Base-by-base conservation (phyloP, 1,284 basidiomycete species). In the Ganoderma leucocontextum region DNA sequence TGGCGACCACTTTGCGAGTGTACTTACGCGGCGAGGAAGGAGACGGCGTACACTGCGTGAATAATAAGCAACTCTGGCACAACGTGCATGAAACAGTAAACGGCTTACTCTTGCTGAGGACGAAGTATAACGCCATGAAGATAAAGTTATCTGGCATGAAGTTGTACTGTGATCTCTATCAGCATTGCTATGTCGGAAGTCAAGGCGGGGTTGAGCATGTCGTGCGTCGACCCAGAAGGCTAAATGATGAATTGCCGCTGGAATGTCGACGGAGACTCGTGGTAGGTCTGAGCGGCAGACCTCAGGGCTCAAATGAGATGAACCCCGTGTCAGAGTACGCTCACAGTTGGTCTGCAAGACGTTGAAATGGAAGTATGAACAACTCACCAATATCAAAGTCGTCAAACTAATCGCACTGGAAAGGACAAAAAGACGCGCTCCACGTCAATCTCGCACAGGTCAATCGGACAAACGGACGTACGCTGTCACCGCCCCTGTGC, bases 401-500 rank as follows among this genome's bases (percentile, higher is more conserved):
- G 85, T 79, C 39, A 88, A 73, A 76, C 90, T 91, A 76, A 86
- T 80, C 22, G 86, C 84, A 69, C 90, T 91, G 75, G 35, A 67
- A 66, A 62, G 22, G 4, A 15, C 41, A 60, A 38, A 13, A 25
- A 25, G 15, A n/a, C 39, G 39, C 39, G 39, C 39, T 36, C 25
- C 1, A 7, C 10, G 38, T 71, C 19, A 72, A 61, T 53, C 65
- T 60, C 39, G 62, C 61, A 41, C n/a, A 19, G 13, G 17, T 55
- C 35, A 29, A 15, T 36, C 5, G 10, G 53, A 41, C 15, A n/a
- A 13, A n/a, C 38, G 1, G 62, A 63, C 76, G 62, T 77, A 89
- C 89, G 86, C 86, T 10, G 90, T 91, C 57, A 92, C 61, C 10
- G 83, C 79, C n/a, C 90, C 88, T 0, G 88, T 89, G 72, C 88